A percentile compares a stretch with the other conserved stretches of the same genome.
Conservation (phyloP, 306 rosid genomes). For the Malus sylvestris region DNA sequence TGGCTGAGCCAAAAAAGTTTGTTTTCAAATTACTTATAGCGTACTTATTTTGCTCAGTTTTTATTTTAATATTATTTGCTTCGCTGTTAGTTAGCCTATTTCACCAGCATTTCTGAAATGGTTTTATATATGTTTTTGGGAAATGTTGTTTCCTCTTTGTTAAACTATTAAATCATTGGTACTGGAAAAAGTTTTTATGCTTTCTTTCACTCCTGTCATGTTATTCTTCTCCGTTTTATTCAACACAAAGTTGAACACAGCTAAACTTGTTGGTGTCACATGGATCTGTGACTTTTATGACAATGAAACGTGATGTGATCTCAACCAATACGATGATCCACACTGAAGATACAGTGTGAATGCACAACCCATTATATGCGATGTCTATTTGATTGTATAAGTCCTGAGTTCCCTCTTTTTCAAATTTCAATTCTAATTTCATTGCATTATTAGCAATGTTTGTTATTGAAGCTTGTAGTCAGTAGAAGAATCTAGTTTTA, state of each 20-base stretch:
- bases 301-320: background rate
- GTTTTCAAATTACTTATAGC: background rate
- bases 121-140: background rate
- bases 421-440: too few species aligned
- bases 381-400: background rate
- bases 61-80: background rate
- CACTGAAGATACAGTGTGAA: background rate
- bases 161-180: background rate
- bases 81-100: background rate
- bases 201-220: background rate
- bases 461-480: background rate
- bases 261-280: background rate
- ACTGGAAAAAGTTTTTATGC: background rate
- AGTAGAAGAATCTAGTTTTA: background rate
- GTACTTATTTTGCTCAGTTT: background rate
- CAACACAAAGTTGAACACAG: background rate
- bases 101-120: background rate
- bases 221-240: background rate
- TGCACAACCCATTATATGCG: background rate
- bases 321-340: background rate
- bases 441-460: background rate
- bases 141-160: background rate
- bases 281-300: background rate
- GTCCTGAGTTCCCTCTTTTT: background rate
- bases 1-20: conserved; percentile 2